These are phyloP conservation scores for Astraeus odoratus DNA, from an alignment of 768 basidiomycete genomes.

Conservation along the genomic window DNA sequence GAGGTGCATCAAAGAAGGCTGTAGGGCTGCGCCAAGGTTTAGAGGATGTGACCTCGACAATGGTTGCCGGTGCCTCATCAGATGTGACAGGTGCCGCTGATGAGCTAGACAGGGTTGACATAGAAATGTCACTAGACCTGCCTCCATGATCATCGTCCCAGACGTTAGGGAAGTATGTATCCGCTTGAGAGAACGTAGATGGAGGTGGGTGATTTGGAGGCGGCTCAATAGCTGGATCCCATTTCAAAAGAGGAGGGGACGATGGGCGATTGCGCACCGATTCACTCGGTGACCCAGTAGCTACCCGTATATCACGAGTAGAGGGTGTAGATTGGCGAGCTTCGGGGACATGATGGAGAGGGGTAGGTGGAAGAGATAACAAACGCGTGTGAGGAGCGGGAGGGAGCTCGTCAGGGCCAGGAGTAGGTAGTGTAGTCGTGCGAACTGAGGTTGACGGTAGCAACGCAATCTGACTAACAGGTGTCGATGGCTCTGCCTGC, in stretches of 20 bases:
- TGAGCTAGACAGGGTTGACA: slow-evolving; percentile 36
- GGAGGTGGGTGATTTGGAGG: slow-evolving; percentile 62
- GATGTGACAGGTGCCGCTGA: slow-evolving; percentile 11
- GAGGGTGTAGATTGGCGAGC: slow-evolving; percentile 12
- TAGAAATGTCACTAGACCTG: too few species aligned
- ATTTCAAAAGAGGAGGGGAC: slow-evolving; percentile 62
- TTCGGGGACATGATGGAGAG: slow-evolving; percentile 16
- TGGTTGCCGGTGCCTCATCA: slow-evolving; percentile 19
- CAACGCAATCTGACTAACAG: slow-evolving; percentile 24
- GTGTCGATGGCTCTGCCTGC: slow-evolving; percentile 29
- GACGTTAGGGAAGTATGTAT: slow-evolving; percentile 75
- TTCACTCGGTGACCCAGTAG: slow-evolving; percentile 16
- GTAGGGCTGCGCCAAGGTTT: slow-evolving; percentile 14
- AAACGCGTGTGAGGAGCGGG: slow-evolving; percentile 48
- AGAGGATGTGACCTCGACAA: slow-evolving; percentile 12
- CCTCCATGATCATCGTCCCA: slow-evolving; percentile 62
- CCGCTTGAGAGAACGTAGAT: slow-evolving; percentile 55
- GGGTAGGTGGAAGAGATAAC: slow-evolving; percentile 42
- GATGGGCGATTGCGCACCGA: slow-evolving; percentile 35
- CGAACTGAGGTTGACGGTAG: slow-evolving; percentile 30
- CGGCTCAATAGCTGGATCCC: slow-evolving; percentile 77
- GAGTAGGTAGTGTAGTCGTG: slow-evolving; percentile 54
- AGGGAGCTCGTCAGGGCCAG: slow-evolving; percentile 55
- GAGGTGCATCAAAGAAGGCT: slow-evolving; percentile 56
- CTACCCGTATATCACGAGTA: slow-evolving; percentile 15